phyloP scores from a whole-genome alignment of 305 asterid genomes.

The Solanum hybrid region DNA sequence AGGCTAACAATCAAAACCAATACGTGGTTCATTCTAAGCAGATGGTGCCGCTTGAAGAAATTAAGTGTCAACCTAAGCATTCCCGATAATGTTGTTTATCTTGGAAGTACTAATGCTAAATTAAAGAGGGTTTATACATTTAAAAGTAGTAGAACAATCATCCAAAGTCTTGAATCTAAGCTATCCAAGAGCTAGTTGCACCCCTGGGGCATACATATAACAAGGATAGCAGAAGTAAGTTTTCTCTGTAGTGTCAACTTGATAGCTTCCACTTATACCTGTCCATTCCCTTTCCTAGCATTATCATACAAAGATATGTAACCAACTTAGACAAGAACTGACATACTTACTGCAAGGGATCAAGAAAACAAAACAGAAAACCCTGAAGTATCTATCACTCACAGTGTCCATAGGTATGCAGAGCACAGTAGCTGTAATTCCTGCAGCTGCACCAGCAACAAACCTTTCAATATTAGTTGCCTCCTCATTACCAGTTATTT shows the following conservation, averaged over 20 bases:
- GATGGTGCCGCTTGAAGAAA: not conserved
- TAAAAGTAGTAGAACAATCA: not conserved
- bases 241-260: not conserved
- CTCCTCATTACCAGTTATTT: slow-evolving; percentile 63
- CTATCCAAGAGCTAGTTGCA: not conserved
- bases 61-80: not conserved
- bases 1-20: not conserved
- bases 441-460: slow-evolving; percentile 94
- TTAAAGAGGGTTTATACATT: not conserved
- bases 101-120: not conserved
- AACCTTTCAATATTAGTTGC: slow-evolving; percentile 82
- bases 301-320: not conserved
- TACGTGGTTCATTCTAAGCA: not conserved
- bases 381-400: slow-evolving; percentile 28
- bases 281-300: not conserved
- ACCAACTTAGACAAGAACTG: not conserved
- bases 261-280: not conserved
- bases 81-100: not conserved
- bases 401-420: slow-evolving; percentile 99
- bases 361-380: slow-evolving; percentile 5
- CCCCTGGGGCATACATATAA: not conserved
- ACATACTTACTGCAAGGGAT: not conserved
- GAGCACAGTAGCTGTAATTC: slow-evolving; percentile 88
- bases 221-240: not conserved
- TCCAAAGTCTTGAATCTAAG: not conserved